Evolutionary conservation across 768 basidiomycete species (phyloP), one percentile per base, ranked within the genome.

Genomic region (Lentinula sp.): DNA sequence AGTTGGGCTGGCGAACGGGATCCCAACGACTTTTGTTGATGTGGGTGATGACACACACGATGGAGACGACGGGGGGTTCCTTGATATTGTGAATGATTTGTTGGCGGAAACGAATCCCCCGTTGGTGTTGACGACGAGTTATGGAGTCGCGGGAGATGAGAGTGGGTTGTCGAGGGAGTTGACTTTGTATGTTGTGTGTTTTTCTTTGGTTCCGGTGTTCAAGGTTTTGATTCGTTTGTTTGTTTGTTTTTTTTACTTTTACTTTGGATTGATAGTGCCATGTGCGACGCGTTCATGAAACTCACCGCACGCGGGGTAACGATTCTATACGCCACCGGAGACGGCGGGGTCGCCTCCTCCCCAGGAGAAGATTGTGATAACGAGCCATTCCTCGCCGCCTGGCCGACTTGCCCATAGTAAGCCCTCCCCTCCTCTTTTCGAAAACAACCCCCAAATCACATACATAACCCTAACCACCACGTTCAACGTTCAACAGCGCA

Each of bases 81-180:
- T 67, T 36, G 61, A 62, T 52, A 50, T 62, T 9, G 42, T 52
- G 18, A 49, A 62, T 28, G 42, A 37, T 15, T 23, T 62, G 2
- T 32, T 58, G 45, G 46, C 55, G 8, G 56, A 57, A 43, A 5
- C 35, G 16, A 46, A 46, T 4, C 61, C 61, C 1, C 79, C 80
- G 6, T 79, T 79, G 66, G 74, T 78, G 0, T 76, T 83, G 28
- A 76, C 79, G 0, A 82, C 77, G 0, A 79, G 77, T 62, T 83
- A 83, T 62, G 77, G 71, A 0, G 78, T 81, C 28, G 72, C 77
- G 39, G 81, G 81, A 46, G 77, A 79, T 58, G 75, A 77, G 12
- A 76, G 59, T n/a, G 35, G 43, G 12, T n/a, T 60, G 50, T 50
- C 59, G n/a, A 53, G 28, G 18, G n/a, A 32, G 13, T 51, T 59